These are phyloP conservation scores for Blastobotrys petasosporus DNA, from an alignment of 1,139 yeast genomes.

Conservation along the genomic window DNA sequence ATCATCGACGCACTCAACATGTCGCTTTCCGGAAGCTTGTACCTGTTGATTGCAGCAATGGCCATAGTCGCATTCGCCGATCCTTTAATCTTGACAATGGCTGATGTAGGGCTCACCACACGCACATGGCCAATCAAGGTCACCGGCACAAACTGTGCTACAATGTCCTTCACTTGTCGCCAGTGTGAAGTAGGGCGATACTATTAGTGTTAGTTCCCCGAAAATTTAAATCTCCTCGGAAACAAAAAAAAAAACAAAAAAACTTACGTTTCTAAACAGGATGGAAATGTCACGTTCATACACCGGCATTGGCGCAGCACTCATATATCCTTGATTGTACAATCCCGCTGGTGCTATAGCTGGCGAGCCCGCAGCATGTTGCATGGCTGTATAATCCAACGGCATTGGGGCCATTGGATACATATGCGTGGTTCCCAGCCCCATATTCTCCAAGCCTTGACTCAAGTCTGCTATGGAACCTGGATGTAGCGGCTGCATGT, in stretches of 20 bases:
- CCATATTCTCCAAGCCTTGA: conserved; percentile 5
- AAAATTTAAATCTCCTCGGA: too few species aligned
- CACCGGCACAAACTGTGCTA: conserved; percentile 4
- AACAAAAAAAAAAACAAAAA: not conserved
- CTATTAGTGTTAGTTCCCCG: not conserved
- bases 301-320: conserved; percentile 4
- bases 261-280: conserved; percentile 6
- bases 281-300: conserved; percentile 10
- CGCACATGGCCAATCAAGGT: conserved; percentile 12
- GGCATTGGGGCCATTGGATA: conserved; percentile 4
- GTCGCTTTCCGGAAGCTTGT: conserved; percentile 3
- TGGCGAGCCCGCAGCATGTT: conserved; percentile 1
- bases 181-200: conserved; percentile 11
- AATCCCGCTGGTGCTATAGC: conserved; percentile 2
- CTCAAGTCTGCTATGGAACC: not conserved
- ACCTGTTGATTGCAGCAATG: conserved; percentile 10
- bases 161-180: conserved; percentile 12
- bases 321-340: not conserved
- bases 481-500: too few species aligned
- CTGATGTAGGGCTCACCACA: conserved; percentile 9
- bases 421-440: conserved; percentile 6
- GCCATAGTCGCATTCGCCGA: conserved; percentile 7
- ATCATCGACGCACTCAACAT: not conserved
- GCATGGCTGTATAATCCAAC: not conserved
- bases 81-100: conserved; percentile 13